These are phyloP conservation scores for Strobilomyces confusus DNA, from an alignment of 768 basidiomycete species.

Conservation along the genomic window DNA sequence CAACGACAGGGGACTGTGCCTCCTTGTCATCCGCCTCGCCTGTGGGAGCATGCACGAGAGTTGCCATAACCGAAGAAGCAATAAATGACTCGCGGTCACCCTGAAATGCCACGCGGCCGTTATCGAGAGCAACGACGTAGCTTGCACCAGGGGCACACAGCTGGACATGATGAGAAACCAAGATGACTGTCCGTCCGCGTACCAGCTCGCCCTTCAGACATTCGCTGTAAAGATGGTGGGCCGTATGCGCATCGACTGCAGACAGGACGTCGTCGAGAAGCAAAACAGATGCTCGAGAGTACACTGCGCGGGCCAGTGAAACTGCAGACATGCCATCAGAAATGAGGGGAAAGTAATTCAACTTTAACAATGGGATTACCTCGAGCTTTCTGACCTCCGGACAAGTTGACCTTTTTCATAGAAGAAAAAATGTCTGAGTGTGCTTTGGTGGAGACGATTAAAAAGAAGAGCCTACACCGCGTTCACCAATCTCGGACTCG, in stretches of 20 bases:
- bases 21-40: constrained; percentile 42
- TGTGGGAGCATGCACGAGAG: constrained; percentile 57
- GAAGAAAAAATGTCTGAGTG: neutral
- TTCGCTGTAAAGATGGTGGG: constrained; percentile 74
- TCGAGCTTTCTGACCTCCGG: constrained; percentile 64
- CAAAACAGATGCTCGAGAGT: constrained; percentile 79
- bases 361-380: constrained; percentile 34
- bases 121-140: constrained; percentile 79
- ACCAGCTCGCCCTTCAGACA: constrained; percentile 80
- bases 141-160: constrained; percentile 75
- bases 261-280: constrained; percentile 80
- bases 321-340: constrained; percentile 37
- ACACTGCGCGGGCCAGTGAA: constrained; percentile 80
- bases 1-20: constrained; percentile 18
- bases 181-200: constrained; percentile 72
- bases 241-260: constrained; percentile 80
- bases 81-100: constrained; percentile 65
- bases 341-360: neutral
- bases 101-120: constrained; percentile 64
- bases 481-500: constrained; percentile 83
- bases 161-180: constrained; percentile 94
- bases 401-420: constrained; percentile 25
- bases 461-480: constrained; percentile 51
- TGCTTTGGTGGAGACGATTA: neutral
- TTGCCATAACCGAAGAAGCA: constrained; percentile 59